Base-by-base conservation (phyloP, 495 filamentous ascomycete genomes). In the Aspergillus leporis region DNA sequence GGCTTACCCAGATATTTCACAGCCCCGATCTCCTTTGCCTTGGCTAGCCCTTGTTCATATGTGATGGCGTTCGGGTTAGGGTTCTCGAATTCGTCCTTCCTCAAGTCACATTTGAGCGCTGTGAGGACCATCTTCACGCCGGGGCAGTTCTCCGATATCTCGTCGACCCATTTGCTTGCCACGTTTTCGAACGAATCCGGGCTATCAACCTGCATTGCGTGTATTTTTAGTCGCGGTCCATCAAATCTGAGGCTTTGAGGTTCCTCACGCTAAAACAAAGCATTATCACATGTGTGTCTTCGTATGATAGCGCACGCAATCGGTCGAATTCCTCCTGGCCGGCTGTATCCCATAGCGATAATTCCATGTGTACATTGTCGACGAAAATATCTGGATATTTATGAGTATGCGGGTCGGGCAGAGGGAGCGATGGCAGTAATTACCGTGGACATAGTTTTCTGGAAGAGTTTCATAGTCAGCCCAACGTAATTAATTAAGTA, bases 311-410 rank as follows among this genome's bases (percentile, higher is more conserved):
- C 59, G 90, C 92, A 64, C 94, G 89, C 70, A 98, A 80, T 19
- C 94, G 90, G 76, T 98, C 94, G 77, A 98, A 98, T 85, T 98
- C 94, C 79, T 98, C 94, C 78, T 98, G 94, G 16, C 94, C 94
- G 30, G 94, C 94, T 0, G 94, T 98, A 76, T 98, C 94, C 94
- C 94, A 98, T 58, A 98, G 82, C 47, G 92, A 96, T 57, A 98
- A 81, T 73, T 98, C 94, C 73, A 98, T 95, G 75, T 98, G 94
- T 52, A 89, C 87, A 72, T 87, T 90, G 70, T 98, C 94, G 72
- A 98, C 94, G 75, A 94, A 98, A 70, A 98, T 96, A 75, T 98
- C 94, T 95, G 61, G 47, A 28, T 16, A 8, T 50, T 19, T 25
- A 63, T 70, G 51, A 65, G 60, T 56, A 56, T 38, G 51, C 32